phyloP scores from a whole-genome alignment of 1,139 yeast genomes.

The Candida glucosophila region DNA sequence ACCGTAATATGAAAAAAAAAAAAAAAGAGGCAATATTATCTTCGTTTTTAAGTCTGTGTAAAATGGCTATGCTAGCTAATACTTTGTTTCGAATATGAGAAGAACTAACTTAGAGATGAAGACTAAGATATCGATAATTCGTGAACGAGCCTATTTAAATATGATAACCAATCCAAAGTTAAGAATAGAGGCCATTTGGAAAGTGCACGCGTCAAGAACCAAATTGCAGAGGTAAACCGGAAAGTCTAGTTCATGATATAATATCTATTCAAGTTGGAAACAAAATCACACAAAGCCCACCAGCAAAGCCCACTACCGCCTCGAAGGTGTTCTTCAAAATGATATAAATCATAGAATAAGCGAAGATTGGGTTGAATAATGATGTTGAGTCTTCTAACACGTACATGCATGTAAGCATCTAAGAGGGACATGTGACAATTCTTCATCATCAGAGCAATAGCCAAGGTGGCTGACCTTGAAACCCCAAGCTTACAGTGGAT shows the following conservation, averaged over 20 bases:
- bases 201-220: too few species aligned
- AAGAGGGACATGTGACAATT: slow-evolving; percentile 55
- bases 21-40: not conserved
- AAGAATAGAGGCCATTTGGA: too few species aligned
- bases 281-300: slow-evolving; percentile 29
- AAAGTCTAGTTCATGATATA: too few species aligned
- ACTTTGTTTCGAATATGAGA: too few species aligned
- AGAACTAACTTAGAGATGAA: too few species aligned
- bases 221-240: too few species aligned
- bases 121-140: too few species aligned
- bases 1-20: not conserved
- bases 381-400: slow-evolving; percentile 79
- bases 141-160: too few species aligned
- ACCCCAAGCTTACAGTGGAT: slow-evolving; percentile 93
- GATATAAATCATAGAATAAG: slow-evolving; percentile 74
- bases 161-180: too few species aligned
- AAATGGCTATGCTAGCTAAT: too few species aligned
- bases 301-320: slow-evolving; percentile 15
- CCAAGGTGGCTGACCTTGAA: slow-evolving; percentile 81
- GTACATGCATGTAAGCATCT: slow-evolving; percentile 68
- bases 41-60: too few species aligned
- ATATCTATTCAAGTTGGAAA: slow-evolving; percentile 24
- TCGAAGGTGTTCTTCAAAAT: slow-evolving; percentile 56
- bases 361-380: slow-evolving; percentile 86
- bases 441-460: slow-evolving; percentile 86